Evolutionary conservation across 2,329 filamentous ascomycete species (phyloP).

Genomic region (Cucurbitaria berberidis): DNA sequence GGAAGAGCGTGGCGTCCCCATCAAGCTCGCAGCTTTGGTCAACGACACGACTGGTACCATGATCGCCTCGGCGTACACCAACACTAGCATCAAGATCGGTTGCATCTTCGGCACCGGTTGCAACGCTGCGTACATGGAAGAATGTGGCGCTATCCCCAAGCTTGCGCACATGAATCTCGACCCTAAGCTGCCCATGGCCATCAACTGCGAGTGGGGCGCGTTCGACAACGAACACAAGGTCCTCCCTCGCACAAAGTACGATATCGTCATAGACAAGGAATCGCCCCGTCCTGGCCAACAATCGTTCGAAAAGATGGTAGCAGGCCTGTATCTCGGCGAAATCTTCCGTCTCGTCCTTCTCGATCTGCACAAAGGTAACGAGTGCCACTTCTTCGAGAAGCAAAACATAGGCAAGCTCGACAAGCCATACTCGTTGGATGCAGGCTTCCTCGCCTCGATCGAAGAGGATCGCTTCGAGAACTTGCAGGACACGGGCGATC

Average conservation of each 20-base stretch:
- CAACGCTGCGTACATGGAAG: conserved; percentile 98
- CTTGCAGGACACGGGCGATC: conserved; percentile 82
- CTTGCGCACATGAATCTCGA: conserved; percentile 89
- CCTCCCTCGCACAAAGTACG: conserved; percentile 85
- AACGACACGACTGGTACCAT: conserved; percentile 98
- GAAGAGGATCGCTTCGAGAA: conserved; percentile 98
- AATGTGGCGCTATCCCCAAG: conserved; percentile 90
- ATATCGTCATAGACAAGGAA: conserved; percentile 85
- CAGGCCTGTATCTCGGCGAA: conserved; percentile 91
- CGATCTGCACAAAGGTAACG: conserved; percentile 73
- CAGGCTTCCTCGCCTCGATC: conserved; percentile 90
- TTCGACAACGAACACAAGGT: conserved; percentile 95
- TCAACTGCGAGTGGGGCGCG: conserved; percentile 98
- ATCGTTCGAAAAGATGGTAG: conserved; percentile 97
- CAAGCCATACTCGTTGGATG: conserved; percentile 87
- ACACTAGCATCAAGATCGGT: conserved; percentile 88
- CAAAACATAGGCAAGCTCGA: conserved; percentile 82
- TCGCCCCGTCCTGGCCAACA: conserved; percentile 94
- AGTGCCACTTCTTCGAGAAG: conserved; percentile 75
- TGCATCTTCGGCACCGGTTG: conserved; percentile 99
- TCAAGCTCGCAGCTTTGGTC: conserved; percentile 90
- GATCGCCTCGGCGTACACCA: conserved; percentile 97
- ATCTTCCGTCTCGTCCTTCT: conserved; percentile 88
- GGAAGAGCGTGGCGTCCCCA: conserved; percentile 77
- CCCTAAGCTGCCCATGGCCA: conserved; percentile 84